Base-by-base conservation (phyloP, 306 rosid species). In the Datisca glomerata region DNA sequence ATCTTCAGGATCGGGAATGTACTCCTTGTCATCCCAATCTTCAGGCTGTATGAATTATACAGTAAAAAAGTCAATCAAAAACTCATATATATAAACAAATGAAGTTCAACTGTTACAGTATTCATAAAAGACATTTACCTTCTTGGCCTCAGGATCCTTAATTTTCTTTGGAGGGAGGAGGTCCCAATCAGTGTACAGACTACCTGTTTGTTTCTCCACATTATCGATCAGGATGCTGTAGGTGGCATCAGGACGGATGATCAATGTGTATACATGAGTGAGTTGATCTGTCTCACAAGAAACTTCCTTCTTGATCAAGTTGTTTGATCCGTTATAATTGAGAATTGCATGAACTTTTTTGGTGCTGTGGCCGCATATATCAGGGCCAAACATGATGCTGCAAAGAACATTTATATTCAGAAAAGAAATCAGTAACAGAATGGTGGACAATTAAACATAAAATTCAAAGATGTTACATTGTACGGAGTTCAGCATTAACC, bases 341-440 rank as follows among this genome's bases (percentile, higher is more conserved):
- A 91, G 79, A 60, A 91, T 91, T 32, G 98, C 80, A 45, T 91
- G 98, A 11, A 91, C 98, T 71, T 91, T 91, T 94, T 91, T 91
- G 71, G 98, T 91, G 67, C 52, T 75, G 85, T 91, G 80, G 55
- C 98, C 98, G 57, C 98, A 91, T 59, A 91, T 91, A 76, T 91
- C 98, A 25, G 98, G 98, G 15, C 98, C 98, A 80, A 91, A 91
- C 98, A 91, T 84, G 53, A 91, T 73, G 69, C 98, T 91, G 92
- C 60, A 61, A 41, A 43, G 19, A 56, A 48, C 51, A 43, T 51
- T 52, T 8, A 41, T 12, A 39, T 21, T n/a, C n/a, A 20, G 13
- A 28, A 19, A 33, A 5, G 11, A 59, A 23, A 59, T 65, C 43
- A 74, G 64, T 21, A 17, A 7, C 3, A 50, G 32, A 48, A 24